These are phyloP conservation scores for Rhodamnia rubescens DNA, from an alignment of 345 rosid species.

Conservation along the genomic window DNA sequence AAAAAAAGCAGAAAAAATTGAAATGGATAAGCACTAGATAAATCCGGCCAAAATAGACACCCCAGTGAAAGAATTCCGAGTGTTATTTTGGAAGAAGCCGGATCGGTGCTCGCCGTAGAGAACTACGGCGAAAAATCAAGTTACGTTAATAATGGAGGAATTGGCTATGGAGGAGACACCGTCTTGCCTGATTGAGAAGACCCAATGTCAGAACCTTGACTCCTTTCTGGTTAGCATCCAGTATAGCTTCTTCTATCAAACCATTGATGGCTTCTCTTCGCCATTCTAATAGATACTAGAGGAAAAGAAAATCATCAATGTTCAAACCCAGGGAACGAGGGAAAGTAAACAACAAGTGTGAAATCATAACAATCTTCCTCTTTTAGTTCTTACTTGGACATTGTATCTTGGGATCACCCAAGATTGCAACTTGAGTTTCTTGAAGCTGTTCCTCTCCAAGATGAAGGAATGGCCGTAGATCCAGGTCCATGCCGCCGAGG, in stretches of 20 bases:
- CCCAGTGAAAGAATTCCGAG: not conserved
- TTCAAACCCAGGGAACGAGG: not conserved
- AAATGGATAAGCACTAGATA: not conserved
- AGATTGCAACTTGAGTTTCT: slow-evolving; percentile 20
- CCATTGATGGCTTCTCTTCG: slow-evolving; percentile 11
- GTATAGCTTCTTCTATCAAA: slow-evolving; percentile 27
- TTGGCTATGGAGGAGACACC: not conserved
- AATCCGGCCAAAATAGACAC: not conserved
- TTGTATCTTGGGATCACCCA: slow-evolving; percentile 37
- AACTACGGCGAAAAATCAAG: not conserved
- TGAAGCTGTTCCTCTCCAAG: slow-evolving; percentile 18
- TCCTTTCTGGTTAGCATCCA: slow-evolving; percentile 26
- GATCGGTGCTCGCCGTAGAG: not conserved
- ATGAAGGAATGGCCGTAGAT: slow-evolving; percentile 9
- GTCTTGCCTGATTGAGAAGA: slow-evolving; percentile 34
- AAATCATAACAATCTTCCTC: not conserved
- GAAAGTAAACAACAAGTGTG: not conserved
- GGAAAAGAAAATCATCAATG: not conserved
- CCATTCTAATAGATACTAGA: slow-evolving; percentile 10
- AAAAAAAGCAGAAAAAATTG: not conserved
- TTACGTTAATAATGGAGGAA: not conserved
- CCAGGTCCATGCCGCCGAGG: slow-evolving; percentile 8
- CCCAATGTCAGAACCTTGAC: slow-evolving; percentile 27
- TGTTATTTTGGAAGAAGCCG: not conserved
- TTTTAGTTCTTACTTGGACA: slow-evolving; percentile 14